Evolutionary conservation across 345 rosid species (phyloP).

Genomic region (Eucalyptus sideroxylon): DNA sequence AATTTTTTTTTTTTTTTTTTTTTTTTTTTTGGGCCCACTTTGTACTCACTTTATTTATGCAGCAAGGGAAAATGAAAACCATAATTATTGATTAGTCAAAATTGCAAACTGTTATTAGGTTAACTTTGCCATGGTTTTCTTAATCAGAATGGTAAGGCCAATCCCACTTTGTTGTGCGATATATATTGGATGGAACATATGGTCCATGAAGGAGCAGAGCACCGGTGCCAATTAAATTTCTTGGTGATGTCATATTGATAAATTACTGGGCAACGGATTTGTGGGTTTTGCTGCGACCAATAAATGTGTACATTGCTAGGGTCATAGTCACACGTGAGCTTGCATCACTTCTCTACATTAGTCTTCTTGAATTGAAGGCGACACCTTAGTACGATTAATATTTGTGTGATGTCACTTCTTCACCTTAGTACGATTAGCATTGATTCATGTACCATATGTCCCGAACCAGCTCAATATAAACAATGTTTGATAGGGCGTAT

Average conservation of each 20-base stretch:
- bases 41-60: not conserved
- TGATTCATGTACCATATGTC: not conserved
- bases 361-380: not conserved
- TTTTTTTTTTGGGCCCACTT: not conserved
- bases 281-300: not conserved
- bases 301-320: not conserved
- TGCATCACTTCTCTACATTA: not conserved
- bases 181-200: not conserved
- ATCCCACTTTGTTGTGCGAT: not conserved
- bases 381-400: not conserved
- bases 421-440: not conserved
- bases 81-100: not conserved
- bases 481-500: not conserved
- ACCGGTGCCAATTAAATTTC: not conserved
- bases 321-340: not conserved
- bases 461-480: not conserved
- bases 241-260: not conserved
- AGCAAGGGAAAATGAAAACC: not conserved
- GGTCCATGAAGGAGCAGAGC: not conserved
- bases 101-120: not conserved
- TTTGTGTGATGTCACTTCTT: not conserved
- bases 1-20: not conserved
- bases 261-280: not conserved
- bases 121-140: not conserved
- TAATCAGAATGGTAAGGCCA: not conserved